Conservation (phyloP, 1,139 yeast species). For the Candida sanyaensis region DNA sequence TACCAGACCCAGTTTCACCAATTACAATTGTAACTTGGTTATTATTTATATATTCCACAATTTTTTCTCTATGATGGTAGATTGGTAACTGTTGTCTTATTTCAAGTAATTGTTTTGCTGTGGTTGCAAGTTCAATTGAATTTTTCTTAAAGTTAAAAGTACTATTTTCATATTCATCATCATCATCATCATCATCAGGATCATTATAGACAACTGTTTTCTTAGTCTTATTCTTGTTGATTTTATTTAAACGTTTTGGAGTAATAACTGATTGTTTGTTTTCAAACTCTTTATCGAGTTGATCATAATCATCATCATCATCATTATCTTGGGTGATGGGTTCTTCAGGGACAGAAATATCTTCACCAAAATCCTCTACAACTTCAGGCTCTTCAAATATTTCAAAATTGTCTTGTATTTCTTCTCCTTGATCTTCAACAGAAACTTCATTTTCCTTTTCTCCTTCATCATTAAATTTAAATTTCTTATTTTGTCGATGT, state of each 20-base stretch:
- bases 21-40: conserved; percentile 97
- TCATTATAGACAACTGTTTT: conserved; percentile 18
- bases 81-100: conserved; percentile 71
- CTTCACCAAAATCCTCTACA: conserved; percentile 3
- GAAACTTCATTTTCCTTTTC: conserved; percentile 6
- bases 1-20: conserved; percentile 99
- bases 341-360: background rate
- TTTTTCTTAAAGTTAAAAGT: conserved; percentile 2
- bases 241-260: conserved; percentile 3
- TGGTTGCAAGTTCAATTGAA: conserved; percentile 28
- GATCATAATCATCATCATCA: conserved; percentile 1
- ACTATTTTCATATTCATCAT: conserved; percentile 22
- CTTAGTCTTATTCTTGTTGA: conserved; percentile 6
- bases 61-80: conserved; percentile 66
- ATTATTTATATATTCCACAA: conserved; percentile 53
- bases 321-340: background rate
- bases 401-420: conserved; percentile 22
- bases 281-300: background rate
- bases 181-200: conserved; percentile 27
- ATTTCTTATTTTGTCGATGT: conserved; percentile 25
- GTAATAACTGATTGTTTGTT: conserved; percentile 1
- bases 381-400: conserved; percentile 3
- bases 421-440: background rate
- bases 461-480: conserved; percentile 27
- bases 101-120: conserved; percentile 49